Conservation (phyloP, 192 early-diverging fungal genomes). For the Anaeromyces robustus region DNA sequence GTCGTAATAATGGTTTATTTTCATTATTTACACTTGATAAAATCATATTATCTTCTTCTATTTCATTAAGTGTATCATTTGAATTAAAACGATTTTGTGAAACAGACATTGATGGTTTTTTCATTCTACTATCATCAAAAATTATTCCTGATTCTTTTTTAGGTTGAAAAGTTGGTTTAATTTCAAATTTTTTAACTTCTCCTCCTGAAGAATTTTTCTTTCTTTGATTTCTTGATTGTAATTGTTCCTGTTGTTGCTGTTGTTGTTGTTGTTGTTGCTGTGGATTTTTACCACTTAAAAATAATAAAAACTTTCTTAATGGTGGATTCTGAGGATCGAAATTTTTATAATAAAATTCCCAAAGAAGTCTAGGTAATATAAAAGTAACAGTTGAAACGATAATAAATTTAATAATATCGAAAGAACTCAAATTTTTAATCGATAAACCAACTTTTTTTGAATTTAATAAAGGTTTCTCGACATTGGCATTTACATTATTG, state of each 20-base stretch:
- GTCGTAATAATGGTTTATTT: too few relatives aligned
- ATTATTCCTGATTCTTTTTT: background rate
- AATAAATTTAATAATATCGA: background rate
- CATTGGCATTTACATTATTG: background rate
- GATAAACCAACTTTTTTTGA: background rate
- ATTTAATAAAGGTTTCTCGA: background rate
- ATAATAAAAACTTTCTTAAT: background rate
- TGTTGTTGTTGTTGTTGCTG: background rate
- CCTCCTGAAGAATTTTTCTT: background rate
- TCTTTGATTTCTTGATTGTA: background rate
- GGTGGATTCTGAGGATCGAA: background rate
- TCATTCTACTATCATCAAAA: background rate
- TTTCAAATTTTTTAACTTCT: background rate
- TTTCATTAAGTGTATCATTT: too few relatives aligned
- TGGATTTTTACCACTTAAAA: background rate
- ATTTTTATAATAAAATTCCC: background rate
- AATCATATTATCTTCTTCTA: too few relatives aligned
- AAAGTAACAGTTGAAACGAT: background rate
- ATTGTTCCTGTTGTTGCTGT: too few relatives aligned
- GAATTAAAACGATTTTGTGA: too few relatives aligned
- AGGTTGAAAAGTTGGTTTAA: background rate
- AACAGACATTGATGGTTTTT: background rate
- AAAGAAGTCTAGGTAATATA: background rate
- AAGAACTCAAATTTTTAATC: background rate
- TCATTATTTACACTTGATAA: too few relatives aligned